Percentiles rank a stretch among this genome's conserved stretches.
Evolutionary conservation across 108 stramenopile genomes (phyloP).

Genomic region (Nitzschia sp.): DNA sequence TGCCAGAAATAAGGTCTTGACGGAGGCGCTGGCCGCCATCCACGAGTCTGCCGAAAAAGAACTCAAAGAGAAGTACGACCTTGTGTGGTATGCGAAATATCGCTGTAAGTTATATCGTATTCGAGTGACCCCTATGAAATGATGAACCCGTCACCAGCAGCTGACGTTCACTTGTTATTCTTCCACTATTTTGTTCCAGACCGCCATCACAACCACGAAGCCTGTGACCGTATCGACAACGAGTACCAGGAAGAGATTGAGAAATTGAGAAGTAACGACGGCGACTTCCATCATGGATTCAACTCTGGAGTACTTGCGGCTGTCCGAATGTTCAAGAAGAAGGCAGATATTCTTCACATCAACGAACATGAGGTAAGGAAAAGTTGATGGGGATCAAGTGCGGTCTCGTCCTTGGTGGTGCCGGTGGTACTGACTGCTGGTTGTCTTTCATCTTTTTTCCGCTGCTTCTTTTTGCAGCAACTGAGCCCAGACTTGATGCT

Average conservation of each 20-base stretch:
- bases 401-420: background rate
- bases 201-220: constrained; percentile 47
- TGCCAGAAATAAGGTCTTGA: constrained; percentile 42
- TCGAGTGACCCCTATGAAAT: no score
- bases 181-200: constrained; percentile 6
- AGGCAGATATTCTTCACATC: constrained; percentile 23
- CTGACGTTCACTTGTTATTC: background rate
- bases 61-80: constrained; percentile 29
- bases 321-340: constrained; percentile 45
- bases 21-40: constrained; percentile 37
- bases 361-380: constrained; percentile 9
- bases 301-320: constrained; percentile 53
- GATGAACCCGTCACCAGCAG: background rate
- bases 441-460: no score
- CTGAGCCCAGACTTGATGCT: constrained; percentile 12
- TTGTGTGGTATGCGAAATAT: constrained; percentile 53
- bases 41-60: constrained; percentile 37
- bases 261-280: constrained; percentile 37
- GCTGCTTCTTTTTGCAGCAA: background rate
- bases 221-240: constrained; percentile 40
- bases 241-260: constrained; percentile 44
- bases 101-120: constrained; percentile 38
- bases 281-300: constrained; percentile 52
- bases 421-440: no score
- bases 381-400: background rate